A percentile compares a stretch with the other conserved stretches of the same genome.
phyloP scores from a whole-genome alignment of 148 eudicot species.

The Polygonum aviculare region DNA sequence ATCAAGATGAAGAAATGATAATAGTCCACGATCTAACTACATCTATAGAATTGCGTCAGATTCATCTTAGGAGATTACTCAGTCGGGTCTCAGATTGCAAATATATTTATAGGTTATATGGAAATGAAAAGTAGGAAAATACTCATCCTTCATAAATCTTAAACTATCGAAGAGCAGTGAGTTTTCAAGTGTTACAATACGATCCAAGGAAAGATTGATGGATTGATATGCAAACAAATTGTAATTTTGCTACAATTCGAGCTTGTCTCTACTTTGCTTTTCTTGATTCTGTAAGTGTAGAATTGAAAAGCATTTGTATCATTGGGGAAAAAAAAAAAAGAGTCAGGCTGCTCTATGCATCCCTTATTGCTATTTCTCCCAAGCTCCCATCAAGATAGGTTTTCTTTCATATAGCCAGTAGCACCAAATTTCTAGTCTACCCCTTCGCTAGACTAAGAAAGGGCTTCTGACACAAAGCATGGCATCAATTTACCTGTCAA shows the following conservation, averaged over 20 bases:
- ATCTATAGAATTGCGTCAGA: background rate
- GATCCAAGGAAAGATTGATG: background rate
- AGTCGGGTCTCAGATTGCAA: background rate
- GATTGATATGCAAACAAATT: background rate
- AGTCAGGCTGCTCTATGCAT: background rate
- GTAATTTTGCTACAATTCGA: background rate
- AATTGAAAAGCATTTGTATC: background rate
- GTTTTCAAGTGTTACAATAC: background rate
- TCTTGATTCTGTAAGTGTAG: background rate
- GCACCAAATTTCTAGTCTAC: background rate
- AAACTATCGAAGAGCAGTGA: background rate
- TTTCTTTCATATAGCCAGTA: background rate
- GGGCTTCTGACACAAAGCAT: background rate
- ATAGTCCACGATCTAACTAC: background rate
- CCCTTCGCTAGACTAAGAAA: no score
- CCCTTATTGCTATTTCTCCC: background rate
- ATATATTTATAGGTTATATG: background rate
- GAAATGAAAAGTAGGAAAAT: background rate
- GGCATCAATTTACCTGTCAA: constrained; percentile 56
- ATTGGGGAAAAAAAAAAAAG: background rate
- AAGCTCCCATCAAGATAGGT: background rate
- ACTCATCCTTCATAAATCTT: background rate
- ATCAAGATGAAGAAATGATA: background rate
- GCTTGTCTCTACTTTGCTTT: background rate
- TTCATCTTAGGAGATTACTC: background rate